These are phyloP conservation scores for Globisporangium mamillatum DNA, from an alignment of 352 stramenopile species.

Conservation along the genomic window DNA sequence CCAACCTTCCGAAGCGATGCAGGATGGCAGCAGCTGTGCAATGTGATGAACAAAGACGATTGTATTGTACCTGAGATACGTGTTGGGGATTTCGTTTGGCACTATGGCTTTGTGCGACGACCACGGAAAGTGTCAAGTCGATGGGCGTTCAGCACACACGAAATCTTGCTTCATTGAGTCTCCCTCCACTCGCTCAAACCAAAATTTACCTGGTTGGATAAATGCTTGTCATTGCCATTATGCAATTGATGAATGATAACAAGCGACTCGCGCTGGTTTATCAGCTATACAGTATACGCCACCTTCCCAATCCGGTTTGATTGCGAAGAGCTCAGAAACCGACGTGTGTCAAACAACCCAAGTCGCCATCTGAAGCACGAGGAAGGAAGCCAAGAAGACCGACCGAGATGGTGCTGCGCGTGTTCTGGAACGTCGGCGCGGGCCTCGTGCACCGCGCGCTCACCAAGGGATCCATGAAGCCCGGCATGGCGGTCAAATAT, in stretches of 20 bases:
- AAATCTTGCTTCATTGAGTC: not conserved
- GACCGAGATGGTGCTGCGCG: constrained; percentile 57
- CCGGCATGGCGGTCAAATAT: constrained; percentile 61
- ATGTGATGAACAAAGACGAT: constrained; percentile 1
- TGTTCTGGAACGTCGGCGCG: constrained; percentile 68
- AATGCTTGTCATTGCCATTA: not conserved
- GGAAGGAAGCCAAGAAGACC: not conserved
- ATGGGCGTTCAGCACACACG: no score
- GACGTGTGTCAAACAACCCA: not conserved
- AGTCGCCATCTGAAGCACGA: not conserved
- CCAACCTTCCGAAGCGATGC: not conserved
- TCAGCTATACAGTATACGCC: not conserved
- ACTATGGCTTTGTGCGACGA: no score
- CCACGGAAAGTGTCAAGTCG: no score
- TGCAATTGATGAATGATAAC: not conserved
- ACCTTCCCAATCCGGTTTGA: not conserved
- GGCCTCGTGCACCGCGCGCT: constrained; percentile 51
- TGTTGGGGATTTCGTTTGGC: no score
- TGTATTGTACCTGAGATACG: not conserved
- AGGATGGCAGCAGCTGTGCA: constrained; percentile 1
- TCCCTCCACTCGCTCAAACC: not conserved
- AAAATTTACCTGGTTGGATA: not conserved
- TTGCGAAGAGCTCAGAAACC: not conserved
- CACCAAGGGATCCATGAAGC: constrained; percentile 39
- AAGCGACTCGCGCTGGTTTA: not conserved